Evolutionary conservation across 306 rosid genomes (phyloP).

Genomic region (Rubus idaeus): DNA sequence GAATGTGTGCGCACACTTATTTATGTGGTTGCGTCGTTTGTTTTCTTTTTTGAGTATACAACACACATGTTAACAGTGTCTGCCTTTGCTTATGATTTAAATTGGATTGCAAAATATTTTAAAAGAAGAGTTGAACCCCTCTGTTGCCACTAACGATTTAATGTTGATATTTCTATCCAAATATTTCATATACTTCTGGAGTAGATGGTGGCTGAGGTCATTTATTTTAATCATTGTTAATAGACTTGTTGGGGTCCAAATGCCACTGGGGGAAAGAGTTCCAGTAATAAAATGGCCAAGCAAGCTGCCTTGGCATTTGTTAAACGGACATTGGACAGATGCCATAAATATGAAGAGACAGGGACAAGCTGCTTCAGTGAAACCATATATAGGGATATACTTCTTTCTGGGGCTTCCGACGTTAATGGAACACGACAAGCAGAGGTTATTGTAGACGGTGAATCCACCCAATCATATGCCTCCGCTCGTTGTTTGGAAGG

Average conservation of each 20-base stretch:
- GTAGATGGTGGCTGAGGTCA: conserved; percentile 31
- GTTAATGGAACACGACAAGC: conserved; percentile 42
- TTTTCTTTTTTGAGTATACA: neutral
- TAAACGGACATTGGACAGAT: conserved; percentile 78
- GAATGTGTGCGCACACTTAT: neutral
- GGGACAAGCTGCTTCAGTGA: conserved; percentile 93
- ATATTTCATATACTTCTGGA: conserved; percentile 25
- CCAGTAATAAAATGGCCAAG: conserved; percentile 84
- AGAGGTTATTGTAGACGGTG: conserved; percentile 57
- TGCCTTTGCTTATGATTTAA: neutral
- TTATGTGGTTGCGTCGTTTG: neutral
- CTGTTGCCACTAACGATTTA: neutral
- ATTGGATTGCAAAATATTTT: neutral
- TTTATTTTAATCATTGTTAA: conserved; percentile 20
- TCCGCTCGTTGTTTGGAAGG: conserved; percentile 63
- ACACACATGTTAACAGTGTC: neutral
- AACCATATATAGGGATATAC: conserved; percentile 64
- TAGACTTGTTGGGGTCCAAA: conserved; percentile 80
- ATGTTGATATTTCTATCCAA: neutral
- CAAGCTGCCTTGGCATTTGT: conserved; percentile 79
- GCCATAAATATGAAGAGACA: conserved; percentile 76
- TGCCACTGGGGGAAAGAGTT: conserved; percentile 79
- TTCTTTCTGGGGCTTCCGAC: conserved; percentile 55
- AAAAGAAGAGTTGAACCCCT: neutral
- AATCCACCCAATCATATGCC: conserved; percentile 57